Evolutionary conservation across 2,329 filamentous ascomycete genomes (phyloP).

Genomic region (Biscogniauxia mediterranea): DNA sequence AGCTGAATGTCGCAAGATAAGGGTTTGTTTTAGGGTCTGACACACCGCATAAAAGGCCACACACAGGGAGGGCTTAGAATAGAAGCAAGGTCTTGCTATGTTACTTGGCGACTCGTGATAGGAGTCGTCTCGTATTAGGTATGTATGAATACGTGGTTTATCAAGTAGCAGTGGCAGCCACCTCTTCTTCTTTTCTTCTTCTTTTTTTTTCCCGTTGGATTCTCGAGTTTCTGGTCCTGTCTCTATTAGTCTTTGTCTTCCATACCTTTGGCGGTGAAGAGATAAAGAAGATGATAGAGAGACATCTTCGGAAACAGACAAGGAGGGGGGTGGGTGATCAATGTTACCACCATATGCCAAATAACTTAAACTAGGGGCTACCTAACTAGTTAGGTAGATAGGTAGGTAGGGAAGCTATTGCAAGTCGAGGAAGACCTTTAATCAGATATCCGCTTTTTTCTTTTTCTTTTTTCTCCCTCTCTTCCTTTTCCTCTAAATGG

Average conservation of each 20-base stretch:
- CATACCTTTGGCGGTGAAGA: conserved; percentile 12
- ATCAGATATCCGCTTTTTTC: too few species aligned
- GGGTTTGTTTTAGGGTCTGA: neutral
- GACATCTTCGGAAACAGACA: neutral
- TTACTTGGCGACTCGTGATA: neutral
- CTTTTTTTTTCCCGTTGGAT: too few species aligned
- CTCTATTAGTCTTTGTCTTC: neutral
- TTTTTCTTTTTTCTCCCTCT: too few species aligned
- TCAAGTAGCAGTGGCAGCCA: neutral
- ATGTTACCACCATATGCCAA: neutral
- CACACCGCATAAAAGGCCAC: conserved; percentile 18
- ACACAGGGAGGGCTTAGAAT: too few species aligned
- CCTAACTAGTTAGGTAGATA: too few species aligned
- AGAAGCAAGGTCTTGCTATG: too few species aligned
- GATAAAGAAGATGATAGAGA: neutral
- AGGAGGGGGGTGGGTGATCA: neutral
- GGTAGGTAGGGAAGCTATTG: too few species aligned
- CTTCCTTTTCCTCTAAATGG: too few species aligned
- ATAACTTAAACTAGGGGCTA: too few species aligned
- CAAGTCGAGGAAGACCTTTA: too few species aligned
- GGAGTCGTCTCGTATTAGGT: conserved; percentile 10
- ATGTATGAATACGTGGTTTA: conserved; percentile 13
- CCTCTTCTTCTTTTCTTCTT: neutral
- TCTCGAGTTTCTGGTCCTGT: neutral
- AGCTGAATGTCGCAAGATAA: conserved; percentile 1